Evolutionary conservation across 352 stramenopile genomes (phyloP), one percentile per base, ranked within the genome.

Genomic region (Aphanomyces astaci): DNA sequence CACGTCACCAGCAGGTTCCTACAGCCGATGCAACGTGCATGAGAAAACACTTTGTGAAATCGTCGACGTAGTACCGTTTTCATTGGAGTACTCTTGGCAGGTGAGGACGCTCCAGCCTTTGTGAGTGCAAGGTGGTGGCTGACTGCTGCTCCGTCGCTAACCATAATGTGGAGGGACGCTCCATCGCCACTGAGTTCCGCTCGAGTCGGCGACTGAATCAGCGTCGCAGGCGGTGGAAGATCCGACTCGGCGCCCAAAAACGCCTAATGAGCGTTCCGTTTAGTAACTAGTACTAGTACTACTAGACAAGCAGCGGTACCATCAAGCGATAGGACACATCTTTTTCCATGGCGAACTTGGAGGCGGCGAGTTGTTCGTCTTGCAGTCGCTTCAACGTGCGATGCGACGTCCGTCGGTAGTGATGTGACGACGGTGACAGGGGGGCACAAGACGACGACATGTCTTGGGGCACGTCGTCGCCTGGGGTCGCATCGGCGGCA

Each of bases 371-470:
- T 1, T 59, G 49, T 28, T 68, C 62, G 24, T 68, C 62, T 28
- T 68, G 62, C 39, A 68, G 27, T 40, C 62, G 62, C 39, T 68
- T 68, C 25, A 59, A 31, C 27, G 62, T 68, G 11, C 62, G 62
- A 36, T 68, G 62, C 7, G 62, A 68, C 22, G 62, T 68, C 27
- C 62, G n/a, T n/a, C n/a, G 39, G 43, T 45, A 45, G 33, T 40
- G 56, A 40, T 57, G 17, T 27, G 32, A 27, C 3, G 43, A 46
- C 32, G 62, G 62, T 25, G 62, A 68, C 51, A 32, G 7, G 1
- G 62, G 43, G n/a, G 56, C 89, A 74, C 11, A 10, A n/a, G n/a
- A 25, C n/a, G 24, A 24, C 25, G 15, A n/a, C 11, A 9, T 51
- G 19, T 55, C 28, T 24, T 19, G 19, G 25, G 39, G 22, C 0